phyloP scores from a whole-genome alignment of 345 rosid species.

The Cardamine resedifolia region DNA sequence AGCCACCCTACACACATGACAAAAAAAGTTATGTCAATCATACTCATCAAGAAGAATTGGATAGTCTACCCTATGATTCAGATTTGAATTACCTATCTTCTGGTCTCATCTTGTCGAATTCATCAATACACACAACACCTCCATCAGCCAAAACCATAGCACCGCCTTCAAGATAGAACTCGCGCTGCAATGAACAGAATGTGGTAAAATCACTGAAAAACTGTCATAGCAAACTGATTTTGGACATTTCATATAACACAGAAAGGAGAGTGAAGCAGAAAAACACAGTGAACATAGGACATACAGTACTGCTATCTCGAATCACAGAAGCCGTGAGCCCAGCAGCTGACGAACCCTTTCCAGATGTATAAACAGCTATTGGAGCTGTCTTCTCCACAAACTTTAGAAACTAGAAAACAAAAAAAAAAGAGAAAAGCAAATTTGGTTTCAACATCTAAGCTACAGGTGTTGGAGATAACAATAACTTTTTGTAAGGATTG shows the following conservation, averaged over 20 bases:
- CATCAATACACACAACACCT: slow-evolving; percentile 97
- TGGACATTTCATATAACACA: neutral
- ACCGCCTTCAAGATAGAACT: slow-evolving; percentile 99
- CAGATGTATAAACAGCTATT: slow-evolving; percentile 93
- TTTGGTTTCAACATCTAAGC: slow-evolving; percentile 12
- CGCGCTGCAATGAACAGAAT: slow-evolving; percentile 56
- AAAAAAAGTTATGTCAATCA: neutral
- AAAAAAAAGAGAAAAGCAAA: neutral
- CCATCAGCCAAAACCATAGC: slow-evolving; percentile 99
- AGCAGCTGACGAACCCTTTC: slow-evolving; percentile 98
- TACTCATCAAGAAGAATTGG: neutral
- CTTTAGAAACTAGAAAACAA: slow-evolving; percentile 69
- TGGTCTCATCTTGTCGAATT: slow-evolving; percentile 98
- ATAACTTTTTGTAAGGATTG: neutral
- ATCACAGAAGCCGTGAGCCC: slow-evolving; percentile 98
- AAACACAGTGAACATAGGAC: slow-evolving; percentile 31
- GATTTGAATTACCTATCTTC: slow-evolving; percentile 73
- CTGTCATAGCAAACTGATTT: neutral
- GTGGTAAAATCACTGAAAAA: slow-evolving; percentile 20
- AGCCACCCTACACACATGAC: slow-evolving; percentile 64
- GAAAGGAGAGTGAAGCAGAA: neutral
- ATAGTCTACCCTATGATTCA: neutral
- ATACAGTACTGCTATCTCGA: slow-evolving; percentile 78
- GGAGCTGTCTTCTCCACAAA: slow-evolving; percentile 99
- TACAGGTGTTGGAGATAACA: neutral